Evolutionary conservation across 805 yeast species (phyloP), one percentile per base, ranked within the genome.

Genomic region (Maudiozyma barnettii): DNA sequence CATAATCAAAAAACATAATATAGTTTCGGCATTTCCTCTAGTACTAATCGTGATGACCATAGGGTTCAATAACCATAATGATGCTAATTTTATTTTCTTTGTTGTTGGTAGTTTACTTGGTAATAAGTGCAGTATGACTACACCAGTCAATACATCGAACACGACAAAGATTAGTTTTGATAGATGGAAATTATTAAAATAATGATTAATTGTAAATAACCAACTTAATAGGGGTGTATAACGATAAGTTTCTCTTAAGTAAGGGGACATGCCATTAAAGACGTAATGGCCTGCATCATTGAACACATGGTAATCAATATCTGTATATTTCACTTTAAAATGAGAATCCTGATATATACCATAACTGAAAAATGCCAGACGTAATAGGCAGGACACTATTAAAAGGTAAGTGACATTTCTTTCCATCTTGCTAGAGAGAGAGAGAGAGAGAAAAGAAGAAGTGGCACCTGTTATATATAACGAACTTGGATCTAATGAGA

Each of bases 21-120:
- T 73, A 51, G 96, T 89, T 59, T 93, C 99, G 0, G 96, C 84
- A 23, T 93, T 85, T 1, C 99, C 99, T 41, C 99, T 72, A 0
- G 97, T 88, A 53, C 91, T 81, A 43, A 93, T 93, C 0, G 95
- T 88, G 30, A 83, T 78, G 0, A 90, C 98, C 93, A 93, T 85
- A 14, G 99, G 98, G 61, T 93, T 93, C 54, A 88, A 71, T 18
- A 93, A 71, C 98, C 98, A 93, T 5, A 91, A 67, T 2, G 46
- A 53, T 12, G 74, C 49, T 12, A 53, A 39, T 23, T 42, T 47
- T 16, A 19, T 33, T 2, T 29, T 39, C 6, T 30, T 23, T 7
- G 21, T 43, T 4, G 47, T n/a, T 16, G 38, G 18, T 41, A 6
- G 45, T 37, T 22, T 51, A 9, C 26, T 67, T 54, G 46, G 41